Evolutionary conservation across 2,329 filamentous ascomycete genomes (phyloP), one percentile per base, ranked within the genome.

Genomic region (Xylariomycetidae sp.): DNA sequence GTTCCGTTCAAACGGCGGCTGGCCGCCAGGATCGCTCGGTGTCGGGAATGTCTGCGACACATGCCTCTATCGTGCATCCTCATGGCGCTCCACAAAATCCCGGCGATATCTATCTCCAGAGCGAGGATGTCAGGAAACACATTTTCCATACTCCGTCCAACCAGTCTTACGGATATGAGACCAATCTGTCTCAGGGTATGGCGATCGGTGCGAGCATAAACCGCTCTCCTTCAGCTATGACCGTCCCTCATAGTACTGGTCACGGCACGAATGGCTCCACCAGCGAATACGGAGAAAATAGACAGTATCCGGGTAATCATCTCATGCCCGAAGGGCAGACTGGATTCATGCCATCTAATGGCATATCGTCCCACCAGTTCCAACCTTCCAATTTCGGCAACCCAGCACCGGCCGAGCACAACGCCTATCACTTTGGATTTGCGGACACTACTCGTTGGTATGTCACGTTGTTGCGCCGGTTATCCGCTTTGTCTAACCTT

Each of bases 71-170:
- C 18, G 37, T 44, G 15, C 53, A 54, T 34, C 52, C 53, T 35
- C 54, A 58, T 29, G 54, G 54, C 19, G 52, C 53, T 16, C 53
- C 53, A 6, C 53, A 57, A 38, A 53, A 58, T 23, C 53, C 53
- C 6, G 40, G 53, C 10, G 54, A 58, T 22, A 56, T 58, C 28
- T 58, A 58, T 31, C 47, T 52, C 10, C 49, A 48, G 30, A 56
- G 53, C 25, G 49, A 57, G 23, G 50, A 56, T 18, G 46, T 58
- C 19, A 44, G 53, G 25, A 54, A 46, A 37, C 45, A 44, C 10
- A 32, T 32, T n/a, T 49, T 47, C 18, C 40, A 49, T 10, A 33
- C 39, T 9, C 23, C 43, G 15, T 43, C 44, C 23, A 43, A 37
- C 14, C 47, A 40, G 15, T 37, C 35, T 5, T 38, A 38, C 15